phyloP scores from a whole-genome alignment of 2,329 filamentous ascomycete species.

The Parascedosporium putredinis region DNA sequence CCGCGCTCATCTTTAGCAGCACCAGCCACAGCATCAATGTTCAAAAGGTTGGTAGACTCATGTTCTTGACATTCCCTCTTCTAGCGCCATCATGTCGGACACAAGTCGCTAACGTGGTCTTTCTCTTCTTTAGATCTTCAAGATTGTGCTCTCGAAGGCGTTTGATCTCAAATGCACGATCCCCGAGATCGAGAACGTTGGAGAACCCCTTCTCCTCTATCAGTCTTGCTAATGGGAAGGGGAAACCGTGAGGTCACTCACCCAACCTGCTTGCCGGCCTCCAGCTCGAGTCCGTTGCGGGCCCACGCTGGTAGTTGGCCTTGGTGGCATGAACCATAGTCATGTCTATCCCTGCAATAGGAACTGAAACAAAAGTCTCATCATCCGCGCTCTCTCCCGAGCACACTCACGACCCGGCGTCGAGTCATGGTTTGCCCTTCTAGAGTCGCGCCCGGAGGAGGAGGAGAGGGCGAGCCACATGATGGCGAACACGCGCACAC shows the following conservation, averaged over 20 bases:
- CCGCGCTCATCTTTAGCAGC: constrained; percentile 94
- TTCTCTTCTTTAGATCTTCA: constrained; percentile 99
- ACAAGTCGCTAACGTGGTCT: no score
- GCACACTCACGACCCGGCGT: neutral
- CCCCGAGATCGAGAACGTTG: constrained; percentile 95
- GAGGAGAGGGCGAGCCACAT: no score
- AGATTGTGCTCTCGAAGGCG: constrained; percentile 96
- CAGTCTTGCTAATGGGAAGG: constrained; percentile 50
- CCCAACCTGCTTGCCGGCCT: no score
- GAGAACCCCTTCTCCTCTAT: constrained; percentile 89
- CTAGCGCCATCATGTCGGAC: constrained; percentile 6
- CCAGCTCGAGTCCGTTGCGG: no score
- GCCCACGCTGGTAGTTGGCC: neutral
- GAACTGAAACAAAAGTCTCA: neutral
- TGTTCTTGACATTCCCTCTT: neutral
- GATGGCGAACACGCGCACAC: no score
- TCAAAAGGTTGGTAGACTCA: constrained; percentile 59
- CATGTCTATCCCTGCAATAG: no score
- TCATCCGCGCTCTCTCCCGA: constrained; percentile 2
- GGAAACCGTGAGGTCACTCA: no score
- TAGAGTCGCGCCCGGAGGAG: no score
- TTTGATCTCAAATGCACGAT: constrained; percentile 99
- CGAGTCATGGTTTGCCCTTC: neutral
- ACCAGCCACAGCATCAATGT: constrained; percentile 99
- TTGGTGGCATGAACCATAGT: neutral